phyloP scores from a whole-genome alignment of 2,329 filamentous ascomycete genomes.

The Aspergillus ibericus region DNA sequence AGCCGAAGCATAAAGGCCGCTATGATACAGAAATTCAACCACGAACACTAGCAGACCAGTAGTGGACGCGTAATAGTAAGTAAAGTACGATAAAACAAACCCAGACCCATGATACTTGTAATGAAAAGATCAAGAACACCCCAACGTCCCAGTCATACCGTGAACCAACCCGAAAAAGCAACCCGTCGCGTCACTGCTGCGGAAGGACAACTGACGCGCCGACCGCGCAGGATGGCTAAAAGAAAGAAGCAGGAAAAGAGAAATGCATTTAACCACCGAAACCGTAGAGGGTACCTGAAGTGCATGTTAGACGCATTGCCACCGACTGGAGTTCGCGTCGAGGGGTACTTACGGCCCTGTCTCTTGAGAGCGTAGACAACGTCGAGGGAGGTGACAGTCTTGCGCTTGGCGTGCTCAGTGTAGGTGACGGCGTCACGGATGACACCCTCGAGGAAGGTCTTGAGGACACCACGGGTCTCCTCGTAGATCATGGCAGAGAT shows the following conservation, averaged over 20 bases:
- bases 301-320: conserved; percentile 19
- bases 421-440: conserved; percentile 79
- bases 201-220: conserved; percentile 32
- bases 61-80: conserved; percentile 42
- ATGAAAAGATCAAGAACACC: conserved; percentile 44
- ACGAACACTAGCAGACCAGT: conserved; percentile 42
- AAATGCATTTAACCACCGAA: conserved; percentile 72
- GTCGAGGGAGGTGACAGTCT: conserved; percentile 57
- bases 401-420: conserved; percentile 78
- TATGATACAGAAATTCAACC: conserved; percentile 46
- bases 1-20: conserved; percentile 39
- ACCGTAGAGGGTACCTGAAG: conserved; percentile 71
- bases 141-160: conserved; percentile 48
- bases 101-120: conserved; percentile 44
- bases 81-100: conserved; percentile 42
- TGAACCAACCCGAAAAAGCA: conserved; percentile 44
- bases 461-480: conserved; percentile 78
- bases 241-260: conserved; percentile 29
- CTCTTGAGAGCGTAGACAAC: conserved; percentile 65
- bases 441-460: conserved; percentile 80
- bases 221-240: conserved; percentile 36
- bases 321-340: neutral
- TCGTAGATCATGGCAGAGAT: conserved; percentile 94
- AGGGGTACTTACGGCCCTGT: conserved; percentile 53
- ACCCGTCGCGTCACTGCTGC: conserved; percentile 34